A percentile compares a stretch with the other conserved stretches of the same genome.
Evolutionary conservation across 768 basidiomycete species (phyloP).

Genomic region (Scleroderma citrinum): DNA sequence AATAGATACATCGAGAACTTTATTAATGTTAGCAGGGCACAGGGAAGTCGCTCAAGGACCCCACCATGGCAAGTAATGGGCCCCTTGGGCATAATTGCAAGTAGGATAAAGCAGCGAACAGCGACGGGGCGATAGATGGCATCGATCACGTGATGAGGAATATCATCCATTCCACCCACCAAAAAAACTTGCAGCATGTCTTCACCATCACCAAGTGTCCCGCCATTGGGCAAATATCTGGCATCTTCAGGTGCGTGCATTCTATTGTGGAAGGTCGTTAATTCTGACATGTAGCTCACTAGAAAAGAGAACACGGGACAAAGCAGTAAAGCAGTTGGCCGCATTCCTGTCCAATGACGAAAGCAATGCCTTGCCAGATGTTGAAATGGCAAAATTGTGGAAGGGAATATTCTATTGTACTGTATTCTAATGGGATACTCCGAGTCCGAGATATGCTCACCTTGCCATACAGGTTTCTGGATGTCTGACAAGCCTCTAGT

Average conservation of each 20-base stretch:
- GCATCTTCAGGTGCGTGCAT: conserved; percentile 75
- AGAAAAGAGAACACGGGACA: conserved; percentile 93
- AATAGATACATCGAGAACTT: conserved; percentile 81
- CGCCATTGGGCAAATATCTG: conserved; percentile 85
- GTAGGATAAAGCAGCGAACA: background rate
- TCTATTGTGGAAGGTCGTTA: background rate
- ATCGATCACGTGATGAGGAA: conserved; percentile 7
- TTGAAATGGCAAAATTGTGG: conserved; percentile 91
- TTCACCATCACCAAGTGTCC: conserved; percentile 30
- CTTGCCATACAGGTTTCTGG: conserved; percentile 74
- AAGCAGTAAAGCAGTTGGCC: conserved; percentile 75
- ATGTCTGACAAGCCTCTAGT: conserved; percentile 99
- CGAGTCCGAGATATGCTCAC: conserved; percentile 1
- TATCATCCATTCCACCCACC: conserved; percentile 10
- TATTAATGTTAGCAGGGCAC: background rate
- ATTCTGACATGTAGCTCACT: background rate
- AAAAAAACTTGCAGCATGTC: conserved; percentile 27
- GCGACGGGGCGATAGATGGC: background rate
- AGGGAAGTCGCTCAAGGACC: conserved; percentile 7
- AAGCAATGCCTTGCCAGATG: conserved; percentile 52
- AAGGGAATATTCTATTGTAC: conserved; percentile 96
- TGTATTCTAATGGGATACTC: conserved; percentile 16
- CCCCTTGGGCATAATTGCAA: conserved; percentile 46
- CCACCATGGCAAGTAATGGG: conserved; percentile 90
- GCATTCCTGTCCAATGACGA: conserved; percentile 68